These are phyloP conservation scores for Casuarina cunninghamiana DNA, from an alignment of 306 rosid genomes.

Conservation along the genomic window DNA sequence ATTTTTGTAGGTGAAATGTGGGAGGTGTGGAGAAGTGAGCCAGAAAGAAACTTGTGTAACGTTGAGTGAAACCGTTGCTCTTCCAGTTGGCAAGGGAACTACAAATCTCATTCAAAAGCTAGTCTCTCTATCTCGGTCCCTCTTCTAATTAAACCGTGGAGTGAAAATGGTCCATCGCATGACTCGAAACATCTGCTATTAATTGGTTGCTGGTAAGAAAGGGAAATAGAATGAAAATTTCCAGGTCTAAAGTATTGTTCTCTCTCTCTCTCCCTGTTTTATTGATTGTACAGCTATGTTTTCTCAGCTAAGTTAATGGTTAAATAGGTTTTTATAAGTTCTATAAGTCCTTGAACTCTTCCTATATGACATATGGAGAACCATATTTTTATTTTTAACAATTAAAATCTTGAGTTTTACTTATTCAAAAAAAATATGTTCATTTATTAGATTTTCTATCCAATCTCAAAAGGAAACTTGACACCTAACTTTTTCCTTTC, in stretches of 20 bases:
- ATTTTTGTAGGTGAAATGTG: conserved; percentile 66
- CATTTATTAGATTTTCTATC: no score
- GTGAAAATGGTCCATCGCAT: not conserved
- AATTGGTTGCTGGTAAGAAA: not conserved
- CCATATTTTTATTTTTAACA: no score
- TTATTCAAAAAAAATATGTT: no score
- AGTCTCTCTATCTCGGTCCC: not conserved
- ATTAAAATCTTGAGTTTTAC: no score
- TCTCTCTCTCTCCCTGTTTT: not conserved
- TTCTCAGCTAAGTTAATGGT: not conserved
- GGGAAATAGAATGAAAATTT: not conserved
- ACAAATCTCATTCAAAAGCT: conserved; percentile 94
- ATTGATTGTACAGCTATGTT: not conserved
- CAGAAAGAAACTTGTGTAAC: conserved; percentile 71
- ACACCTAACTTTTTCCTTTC: no score
- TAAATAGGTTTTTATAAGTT: not conserved
- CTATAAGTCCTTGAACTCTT: no score
- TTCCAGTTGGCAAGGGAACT: conserved; percentile 67
- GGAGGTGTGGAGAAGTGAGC: conserved; percentile 81
- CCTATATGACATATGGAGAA: no score
- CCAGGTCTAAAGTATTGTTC: not conserved
- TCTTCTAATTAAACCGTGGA: not conserved
- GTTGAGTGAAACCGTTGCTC: conserved; percentile 71
- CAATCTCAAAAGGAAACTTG: no score
- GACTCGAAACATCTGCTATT: not conserved